These are phyloP conservation scores for Daldinia caldariorum DNA, from an alignment of 495 filamentous ascomycete species.

Conservation along the genomic window DNA sequence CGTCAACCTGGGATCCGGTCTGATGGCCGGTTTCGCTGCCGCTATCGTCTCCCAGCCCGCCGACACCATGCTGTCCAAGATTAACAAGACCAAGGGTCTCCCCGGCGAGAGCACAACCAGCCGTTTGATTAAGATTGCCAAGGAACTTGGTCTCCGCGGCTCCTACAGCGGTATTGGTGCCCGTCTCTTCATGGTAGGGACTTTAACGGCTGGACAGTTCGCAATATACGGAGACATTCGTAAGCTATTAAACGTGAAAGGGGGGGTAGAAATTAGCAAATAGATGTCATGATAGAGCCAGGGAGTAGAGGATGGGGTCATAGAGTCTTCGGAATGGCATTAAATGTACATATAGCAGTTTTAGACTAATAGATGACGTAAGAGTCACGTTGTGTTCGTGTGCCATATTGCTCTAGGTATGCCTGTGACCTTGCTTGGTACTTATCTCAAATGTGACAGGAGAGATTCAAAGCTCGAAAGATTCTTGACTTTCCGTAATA, in stretches of 20 bases:
- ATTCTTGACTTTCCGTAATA: too few species aligned
- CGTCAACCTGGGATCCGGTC: constrained; percentile 94
- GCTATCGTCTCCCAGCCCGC: constrained; percentile 96
- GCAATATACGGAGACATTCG: constrained; percentile 86
- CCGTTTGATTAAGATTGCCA: constrained; percentile 94
- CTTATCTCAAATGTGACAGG: too few species aligned
- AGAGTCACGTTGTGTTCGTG: not conserved
- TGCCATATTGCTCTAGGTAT: too few species aligned
- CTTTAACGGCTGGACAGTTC: constrained; percentile 91
- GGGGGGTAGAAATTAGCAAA: constrained; percentile 79
- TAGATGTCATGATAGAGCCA: constrained; percentile 42
- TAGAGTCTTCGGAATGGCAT: not conserved
- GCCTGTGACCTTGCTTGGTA: too few species aligned
- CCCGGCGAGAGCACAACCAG: constrained; percentile 93
- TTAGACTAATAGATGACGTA: constrained; percentile 2
- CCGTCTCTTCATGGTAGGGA: constrained; percentile 84
- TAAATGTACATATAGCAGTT: not conserved
- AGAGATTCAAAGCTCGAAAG: too few species aligned
- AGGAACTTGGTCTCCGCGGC: constrained; percentile 91
- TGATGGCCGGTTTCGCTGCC: constrained; percentile 97
- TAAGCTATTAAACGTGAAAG: constrained; percentile 68
- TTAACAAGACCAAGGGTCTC: constrained; percentile 98
- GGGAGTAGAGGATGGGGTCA: not conserved
- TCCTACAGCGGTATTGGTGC: constrained; percentile 93
- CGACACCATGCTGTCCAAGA: constrained; percentile 99